Conservation (phyloP, 345 rosid genomes). For the Syzygium jambos region DNA sequence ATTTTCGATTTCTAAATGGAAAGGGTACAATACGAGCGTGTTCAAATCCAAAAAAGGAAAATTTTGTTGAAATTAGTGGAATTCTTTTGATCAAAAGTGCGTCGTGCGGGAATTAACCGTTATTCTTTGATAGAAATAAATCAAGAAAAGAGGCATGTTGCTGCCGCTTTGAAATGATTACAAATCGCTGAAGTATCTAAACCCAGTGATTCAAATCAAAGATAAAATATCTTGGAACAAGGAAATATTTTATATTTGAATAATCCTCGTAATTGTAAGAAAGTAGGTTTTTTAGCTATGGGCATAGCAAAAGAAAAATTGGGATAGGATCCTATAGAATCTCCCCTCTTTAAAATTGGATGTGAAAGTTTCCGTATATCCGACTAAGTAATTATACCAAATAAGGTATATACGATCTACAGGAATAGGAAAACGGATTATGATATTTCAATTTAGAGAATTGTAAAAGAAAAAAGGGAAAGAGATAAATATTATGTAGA, state of each 20-base stretch:
- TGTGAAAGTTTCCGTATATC: neutral
- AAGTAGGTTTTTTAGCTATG: neutral
- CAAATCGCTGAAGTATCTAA: neutral
- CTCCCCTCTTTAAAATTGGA: neutral
- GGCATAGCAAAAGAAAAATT: neutral
- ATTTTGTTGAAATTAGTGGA: too few species aligned
- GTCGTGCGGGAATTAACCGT: neutral
- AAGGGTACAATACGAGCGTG: too few species aligned
- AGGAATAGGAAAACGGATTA: neutral
- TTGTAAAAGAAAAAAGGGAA: neutral
- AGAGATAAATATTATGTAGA: neutral
- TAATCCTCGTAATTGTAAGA: neutral
- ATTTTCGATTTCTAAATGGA: too few species aligned
- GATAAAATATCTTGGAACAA: neutral
- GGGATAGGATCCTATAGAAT: neutral
- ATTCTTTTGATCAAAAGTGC: too few species aligned
- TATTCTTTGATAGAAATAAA: too few species aligned
- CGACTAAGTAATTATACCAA: neutral
- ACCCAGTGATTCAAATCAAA: neutral
- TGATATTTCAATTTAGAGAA: neutral
- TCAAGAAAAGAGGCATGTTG: neutral
- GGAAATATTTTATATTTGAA: neutral
- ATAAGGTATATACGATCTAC: neutral
- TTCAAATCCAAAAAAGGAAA: too few species aligned
- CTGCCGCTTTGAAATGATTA: neutral